phyloP scores from a whole-genome alignment of 2,329 filamentous ascomycete species.

The Ramularia endophylla region DNA sequence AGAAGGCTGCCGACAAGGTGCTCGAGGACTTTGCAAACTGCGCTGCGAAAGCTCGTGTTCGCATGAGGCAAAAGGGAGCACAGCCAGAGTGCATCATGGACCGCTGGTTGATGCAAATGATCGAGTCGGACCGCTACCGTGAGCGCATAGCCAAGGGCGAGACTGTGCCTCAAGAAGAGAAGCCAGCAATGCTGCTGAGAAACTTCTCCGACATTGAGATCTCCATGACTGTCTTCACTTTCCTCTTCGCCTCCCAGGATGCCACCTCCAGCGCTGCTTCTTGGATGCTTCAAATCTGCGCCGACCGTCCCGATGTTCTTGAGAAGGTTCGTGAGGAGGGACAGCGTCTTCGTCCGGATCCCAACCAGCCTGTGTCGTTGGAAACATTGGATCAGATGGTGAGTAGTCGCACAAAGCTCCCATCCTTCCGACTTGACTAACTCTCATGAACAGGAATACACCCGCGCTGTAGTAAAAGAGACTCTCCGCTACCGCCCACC shows the following conservation, averaged over 20 bases:
- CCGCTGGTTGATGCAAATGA: slow-evolving; percentile 83
- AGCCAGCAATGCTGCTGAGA: slow-evolving; percentile 76
- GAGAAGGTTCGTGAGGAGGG: slow-evolving; percentile 82
- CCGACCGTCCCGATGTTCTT: slow-evolving; percentile 87
- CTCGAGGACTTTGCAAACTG: slow-evolving; percentile 85
- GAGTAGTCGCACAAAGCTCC: too few species aligned
- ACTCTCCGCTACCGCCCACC: slow-evolving; percentile 90
- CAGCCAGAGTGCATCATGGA: slow-evolving; percentile 91
- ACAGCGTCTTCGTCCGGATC: slow-evolving; percentile 22
- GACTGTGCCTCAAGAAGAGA: slow-evolving; percentile 61
- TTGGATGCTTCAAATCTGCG: slow-evolving; percentile 92
- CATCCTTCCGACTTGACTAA: too few species aligned
- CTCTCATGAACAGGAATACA: slow-evolving; percentile 54
- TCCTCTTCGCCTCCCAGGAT: slow-evolving; percentile 77
- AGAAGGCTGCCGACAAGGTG: slow-evolving; percentile 91
- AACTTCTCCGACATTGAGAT: slow-evolving; percentile 93
- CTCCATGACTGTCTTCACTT: slow-evolving; percentile 72
- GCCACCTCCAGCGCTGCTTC: slow-evolving; percentile 90
- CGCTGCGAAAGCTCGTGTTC: slow-evolving; percentile 82
- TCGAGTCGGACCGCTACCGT: slow-evolving; percentile 76
- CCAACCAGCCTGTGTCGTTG: slow-evolving; percentile 53
- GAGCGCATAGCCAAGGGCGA: slow-evolving; percentile 70
- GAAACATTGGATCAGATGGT: slow-evolving; percentile 78
- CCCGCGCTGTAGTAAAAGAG: slow-evolving; percentile 85
- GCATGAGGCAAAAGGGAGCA: slow-evolving; percentile 72